Conservation (phyloP, 2,329 filamentous ascomycete species). For the Emmonsia crescens region DNA sequence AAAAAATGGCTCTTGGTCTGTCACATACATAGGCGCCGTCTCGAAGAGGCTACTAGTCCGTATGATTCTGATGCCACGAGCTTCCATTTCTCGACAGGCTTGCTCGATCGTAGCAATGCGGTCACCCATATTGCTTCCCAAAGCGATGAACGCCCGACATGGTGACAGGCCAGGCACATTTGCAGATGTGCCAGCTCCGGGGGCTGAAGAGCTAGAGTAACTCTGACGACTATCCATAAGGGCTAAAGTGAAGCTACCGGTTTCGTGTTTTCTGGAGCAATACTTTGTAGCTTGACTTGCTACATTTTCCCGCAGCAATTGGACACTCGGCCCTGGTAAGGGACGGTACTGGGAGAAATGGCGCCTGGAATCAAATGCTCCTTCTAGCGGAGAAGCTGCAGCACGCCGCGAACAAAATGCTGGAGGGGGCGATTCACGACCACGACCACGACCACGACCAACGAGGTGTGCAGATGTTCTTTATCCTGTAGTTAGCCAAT, state of each 20-base stretch:
- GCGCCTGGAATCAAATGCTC: neutral
- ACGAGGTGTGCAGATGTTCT: neutral
- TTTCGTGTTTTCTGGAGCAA: neutral
- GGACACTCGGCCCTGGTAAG: neutral
- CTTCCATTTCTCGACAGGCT: slow-evolving; percentile 68
- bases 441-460: too few relatives aligned
- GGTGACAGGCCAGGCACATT: neutral
- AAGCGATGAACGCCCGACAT: slow-evolving; percentile 59
- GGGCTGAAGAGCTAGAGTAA: slow-evolving; percentile 21
- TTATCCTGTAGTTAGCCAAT: neutral
- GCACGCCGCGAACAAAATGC: neutral
- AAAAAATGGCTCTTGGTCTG: slow-evolving; percentile 76
- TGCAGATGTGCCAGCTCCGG: neutral
- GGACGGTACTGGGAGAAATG: neutral
- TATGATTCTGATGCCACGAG: slow-evolving; percentile 58
- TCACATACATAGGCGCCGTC: slow-evolving; percentile 92
- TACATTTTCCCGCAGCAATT: neutral
- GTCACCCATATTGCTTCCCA: slow-evolving; percentile 89
- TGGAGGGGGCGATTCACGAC: neutral
- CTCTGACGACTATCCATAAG: slow-evolving; percentile 1
- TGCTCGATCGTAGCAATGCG: slow-evolving; percentile 73
- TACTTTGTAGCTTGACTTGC: neutral
- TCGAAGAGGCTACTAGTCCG: slow-evolving; percentile 86
- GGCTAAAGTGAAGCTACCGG: neutral
- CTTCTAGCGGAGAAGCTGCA: neutral